Evolutionary conservation across 768 basidiomycete species (phyloP).

Genomic region (Mycena filopes): DNA sequence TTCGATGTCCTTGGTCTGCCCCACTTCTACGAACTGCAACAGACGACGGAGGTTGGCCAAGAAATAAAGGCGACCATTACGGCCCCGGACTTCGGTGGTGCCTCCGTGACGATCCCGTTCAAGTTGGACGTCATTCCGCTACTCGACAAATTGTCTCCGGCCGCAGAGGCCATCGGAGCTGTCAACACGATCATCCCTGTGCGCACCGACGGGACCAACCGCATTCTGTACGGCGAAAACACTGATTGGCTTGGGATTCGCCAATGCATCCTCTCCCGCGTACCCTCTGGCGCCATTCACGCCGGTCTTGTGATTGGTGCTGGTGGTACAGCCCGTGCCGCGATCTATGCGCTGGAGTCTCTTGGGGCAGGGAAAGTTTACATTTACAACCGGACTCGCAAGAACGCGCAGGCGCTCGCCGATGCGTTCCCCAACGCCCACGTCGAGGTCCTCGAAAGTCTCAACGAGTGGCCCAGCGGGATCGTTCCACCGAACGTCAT

Average conservation of each 20-base stretch:
- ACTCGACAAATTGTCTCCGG: conserved; percentile 81
- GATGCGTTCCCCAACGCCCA: conserved; percentile 72
- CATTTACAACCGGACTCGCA: conserved; percentile 86
- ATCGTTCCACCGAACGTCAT: conserved; percentile 73
- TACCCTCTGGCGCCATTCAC: conserved; percentile 51
- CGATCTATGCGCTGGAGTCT: conserved; percentile 85
- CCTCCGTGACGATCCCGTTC: conserved; percentile 95
- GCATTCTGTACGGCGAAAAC: conserved; percentile 88
- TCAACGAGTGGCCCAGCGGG: conserved; percentile 63
- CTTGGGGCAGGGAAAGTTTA: conserved; percentile 80
- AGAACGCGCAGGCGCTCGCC: conserved; percentile 78
- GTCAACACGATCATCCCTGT: conserved; percentile 91
- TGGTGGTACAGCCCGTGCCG: conserved; percentile 94
- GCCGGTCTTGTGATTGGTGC: conserved; percentile 91
- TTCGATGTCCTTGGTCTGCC: conserved; percentile 87
- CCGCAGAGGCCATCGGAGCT: conserved; percentile 89
- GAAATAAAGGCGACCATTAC: conserved; percentile 71
- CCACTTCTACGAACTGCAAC: conserved; percentile 81
- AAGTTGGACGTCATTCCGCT: conserved; percentile 91
- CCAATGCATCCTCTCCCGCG: conserved; percentile 57
- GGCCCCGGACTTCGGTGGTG: conserved; percentile 87
- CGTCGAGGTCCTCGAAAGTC: conserved; percentile 67
- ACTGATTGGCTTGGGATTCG: conserved; percentile 95
- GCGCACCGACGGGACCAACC: conserved; percentile 49
- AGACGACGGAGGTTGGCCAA: conserved; percentile 74